Evolutionary conservation across 2,329 filamentous ascomycete species (phyloP).

Genomic region (Pseudocercospora fijiensis): DNA sequence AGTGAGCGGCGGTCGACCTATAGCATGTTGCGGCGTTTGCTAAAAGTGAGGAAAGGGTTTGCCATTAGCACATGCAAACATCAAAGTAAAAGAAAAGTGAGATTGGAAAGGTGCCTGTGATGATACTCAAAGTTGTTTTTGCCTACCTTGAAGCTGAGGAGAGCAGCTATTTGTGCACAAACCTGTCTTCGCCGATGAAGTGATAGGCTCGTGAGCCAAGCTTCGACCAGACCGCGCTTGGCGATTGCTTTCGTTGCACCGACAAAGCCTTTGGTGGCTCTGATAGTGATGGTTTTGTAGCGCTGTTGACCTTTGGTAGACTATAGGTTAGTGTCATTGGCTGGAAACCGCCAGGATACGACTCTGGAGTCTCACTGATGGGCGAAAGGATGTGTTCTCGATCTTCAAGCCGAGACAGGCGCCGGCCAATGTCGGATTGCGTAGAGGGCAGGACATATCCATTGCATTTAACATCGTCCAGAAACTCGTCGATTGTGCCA

Average conservation of each 20-base stretch:
- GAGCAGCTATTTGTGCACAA: conserved; percentile 7
- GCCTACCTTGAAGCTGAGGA: not conserved
- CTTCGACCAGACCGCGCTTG: conserved; percentile 9
- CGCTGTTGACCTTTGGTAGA: conserved; percentile 6
- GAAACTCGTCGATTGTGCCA: conserved; percentile 13
- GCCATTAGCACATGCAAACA: not conserved
- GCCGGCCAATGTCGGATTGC: conserved; percentile 7
- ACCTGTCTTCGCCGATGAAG: conserved; percentile 10
- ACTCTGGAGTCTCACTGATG: conserved; percentile 11
- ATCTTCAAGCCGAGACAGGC: conserved; percentile 6
- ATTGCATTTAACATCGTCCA: conserved; percentile 5
- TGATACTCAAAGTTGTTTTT: too few species aligned
- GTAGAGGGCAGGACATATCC: conserved; percentile 9
- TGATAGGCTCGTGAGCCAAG: conserved; percentile 14
- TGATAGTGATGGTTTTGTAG: conserved; percentile 11
- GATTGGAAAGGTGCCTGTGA: not conserved
- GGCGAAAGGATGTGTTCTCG: conserved; percentile 15
- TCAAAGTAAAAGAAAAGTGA: not conserved
- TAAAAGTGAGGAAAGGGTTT: not conserved
- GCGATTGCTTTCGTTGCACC: not conserved
- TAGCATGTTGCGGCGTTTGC: not conserved
- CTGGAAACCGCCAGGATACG: conserved; percentile 11
- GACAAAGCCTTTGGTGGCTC: not conserved
- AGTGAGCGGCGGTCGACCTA: not conserved
- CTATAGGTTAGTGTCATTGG: conserved; percentile 12